Conservation (phyloP, 371 early-diverging fungal species). For the Mucor saturninus region DNA sequence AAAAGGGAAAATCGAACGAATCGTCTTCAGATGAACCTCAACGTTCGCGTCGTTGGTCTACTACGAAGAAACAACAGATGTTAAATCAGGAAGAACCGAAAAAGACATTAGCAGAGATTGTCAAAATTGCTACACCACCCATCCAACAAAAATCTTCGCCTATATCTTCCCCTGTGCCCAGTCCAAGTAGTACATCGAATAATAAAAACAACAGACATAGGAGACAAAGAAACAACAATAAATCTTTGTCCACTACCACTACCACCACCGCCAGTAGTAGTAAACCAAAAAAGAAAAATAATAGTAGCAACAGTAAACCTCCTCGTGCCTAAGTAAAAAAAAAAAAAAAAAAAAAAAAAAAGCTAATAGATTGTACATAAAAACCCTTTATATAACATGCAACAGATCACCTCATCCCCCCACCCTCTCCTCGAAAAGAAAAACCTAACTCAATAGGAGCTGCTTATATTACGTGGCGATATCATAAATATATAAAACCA, state of each 20-base stretch:
- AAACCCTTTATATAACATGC: too few relatives aligned
- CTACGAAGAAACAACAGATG: slow-evolving; percentile 13
- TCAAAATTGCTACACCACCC: slow-evolving; percentile 20
- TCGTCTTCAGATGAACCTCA: slow-evolving; percentile 9
- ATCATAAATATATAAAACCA: too few relatives aligned
- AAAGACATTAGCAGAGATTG: slow-evolving; percentile 31
- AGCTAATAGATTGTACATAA: not conserved
- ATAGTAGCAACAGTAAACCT: not conserved
- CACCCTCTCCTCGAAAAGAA: too few relatives aligned
- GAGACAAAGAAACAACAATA: slow-evolving; percentile 27
- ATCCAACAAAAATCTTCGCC: slow-evolving; percentile 2
- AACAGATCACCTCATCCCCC: too few relatives aligned
- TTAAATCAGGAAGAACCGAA: slow-evolving; percentile 13
- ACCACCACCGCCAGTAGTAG: not conserved
- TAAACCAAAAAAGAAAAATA: slow-evolving; percentile 2
- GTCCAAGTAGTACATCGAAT: slow-evolving; percentile 6
- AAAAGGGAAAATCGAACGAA: not conserved
- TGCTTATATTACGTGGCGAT: too few relatives aligned
- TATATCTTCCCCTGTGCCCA: not conserved
- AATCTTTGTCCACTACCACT: not conserved
- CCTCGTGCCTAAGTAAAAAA: not conserved
- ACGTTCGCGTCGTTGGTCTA: slow-evolving; percentile 30
- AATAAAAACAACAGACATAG: slow-evolving; percentile 16
- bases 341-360: not conserved
- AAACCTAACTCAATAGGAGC: too few relatives aligned